Evolutionary conservation across 352 stramenopile species (phyloP), one percentile per base, ranked within the genome.

Genomic region (Pilasporangium apinafurcum): DNA sequence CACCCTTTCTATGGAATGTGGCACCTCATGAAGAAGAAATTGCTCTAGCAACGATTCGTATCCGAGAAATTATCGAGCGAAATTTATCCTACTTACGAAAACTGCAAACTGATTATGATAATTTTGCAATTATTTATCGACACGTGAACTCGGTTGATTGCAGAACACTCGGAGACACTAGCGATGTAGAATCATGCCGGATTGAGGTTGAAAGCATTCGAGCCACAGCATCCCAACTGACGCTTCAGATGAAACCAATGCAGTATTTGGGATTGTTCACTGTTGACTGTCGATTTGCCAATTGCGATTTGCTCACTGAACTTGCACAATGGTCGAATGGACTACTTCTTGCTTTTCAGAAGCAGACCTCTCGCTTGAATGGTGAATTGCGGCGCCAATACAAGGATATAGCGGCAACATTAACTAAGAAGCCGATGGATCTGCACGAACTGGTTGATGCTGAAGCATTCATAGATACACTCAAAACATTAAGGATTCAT

Each of bases 391-490:
- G 74, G 0, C 65, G 85, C 7, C 58, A 82, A 26, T 92, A 88
- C 49, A 89, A 92, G 31, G 74, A 90, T 17, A 72, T 88, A 9
- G 77, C 74, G 6, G 68, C 59, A 24, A 52, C 57, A 26, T 47
- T 92, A 1, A 59, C 66, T 0, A 86, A 79, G 44, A 79, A 77
- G 17, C 77, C 80, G 0, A 48, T 81, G 17, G 70, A 89, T 51
- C 56, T 89, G 20, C 78, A 89, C 31, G 80, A 92, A 21, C 61
- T 92, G 1, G 71, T 89, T 1, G 74, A 87, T 31, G 45, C 65
- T 0, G 80, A 92, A 39, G 56, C 30, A 2, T 92, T 86, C 48
- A 51, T 84, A 0, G 39, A 63, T 12, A 52, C 38, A 4, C 51
- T 92, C 1, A 85, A 86, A 18, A 39, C 43, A 1, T 43, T 34